Evolutionary conservation across 257 asterid genomes (phyloP).

Genomic region (Agastache rugosa): DNA sequence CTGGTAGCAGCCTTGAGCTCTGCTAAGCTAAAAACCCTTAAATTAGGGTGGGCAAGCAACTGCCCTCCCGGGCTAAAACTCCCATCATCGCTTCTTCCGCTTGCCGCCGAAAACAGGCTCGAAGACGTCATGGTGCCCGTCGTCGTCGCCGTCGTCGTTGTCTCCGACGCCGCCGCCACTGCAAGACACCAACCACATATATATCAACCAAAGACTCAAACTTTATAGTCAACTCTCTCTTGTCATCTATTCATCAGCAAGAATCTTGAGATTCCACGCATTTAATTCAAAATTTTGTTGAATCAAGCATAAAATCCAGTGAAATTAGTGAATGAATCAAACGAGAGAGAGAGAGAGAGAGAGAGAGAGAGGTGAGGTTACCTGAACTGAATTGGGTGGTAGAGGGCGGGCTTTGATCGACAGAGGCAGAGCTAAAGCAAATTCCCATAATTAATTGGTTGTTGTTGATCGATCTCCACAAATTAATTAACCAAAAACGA

Average conservation of each 20-base stretch:
- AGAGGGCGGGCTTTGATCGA: slow-evolving; percentile 41
- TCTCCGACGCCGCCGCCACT: slow-evolving; percentile 34
- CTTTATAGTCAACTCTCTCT: slow-evolving; percentile 13
- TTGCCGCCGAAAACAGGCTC: slow-evolving; percentile 40
- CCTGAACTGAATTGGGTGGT: slow-evolving; percentile 48
- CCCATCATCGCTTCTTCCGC: slow-evolving; percentile 38
- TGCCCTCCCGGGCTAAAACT: slow-evolving; percentile 34
- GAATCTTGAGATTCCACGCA: not conserved
- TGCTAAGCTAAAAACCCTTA: slow-evolving; percentile 59
- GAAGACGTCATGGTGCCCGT: slow-evolving; percentile 38
- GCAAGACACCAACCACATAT: not conserved
- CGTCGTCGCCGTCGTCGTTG: slow-evolving; percentile 28
- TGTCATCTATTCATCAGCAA: not conserved
- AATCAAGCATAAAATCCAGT: not conserved
- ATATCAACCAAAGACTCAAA: not conserved
- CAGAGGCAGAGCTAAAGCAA: slow-evolving; percentile 50
- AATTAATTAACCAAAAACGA: not conserved
- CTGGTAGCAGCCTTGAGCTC: slow-evolving; percentile 76
- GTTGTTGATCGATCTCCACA: too few relatives aligned
- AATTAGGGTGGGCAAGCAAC: slow-evolving; percentile 63
- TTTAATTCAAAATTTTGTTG: not conserved
- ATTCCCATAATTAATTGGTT: slow-evolving; percentile 38
- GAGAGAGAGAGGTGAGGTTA: not conserved
- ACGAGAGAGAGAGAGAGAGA: too few relatives aligned
- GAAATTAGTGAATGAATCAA: not conserved